Conservation (phyloP, 352 stramenopile genomes). For the Aphanomyces cochlioides region DNA sequence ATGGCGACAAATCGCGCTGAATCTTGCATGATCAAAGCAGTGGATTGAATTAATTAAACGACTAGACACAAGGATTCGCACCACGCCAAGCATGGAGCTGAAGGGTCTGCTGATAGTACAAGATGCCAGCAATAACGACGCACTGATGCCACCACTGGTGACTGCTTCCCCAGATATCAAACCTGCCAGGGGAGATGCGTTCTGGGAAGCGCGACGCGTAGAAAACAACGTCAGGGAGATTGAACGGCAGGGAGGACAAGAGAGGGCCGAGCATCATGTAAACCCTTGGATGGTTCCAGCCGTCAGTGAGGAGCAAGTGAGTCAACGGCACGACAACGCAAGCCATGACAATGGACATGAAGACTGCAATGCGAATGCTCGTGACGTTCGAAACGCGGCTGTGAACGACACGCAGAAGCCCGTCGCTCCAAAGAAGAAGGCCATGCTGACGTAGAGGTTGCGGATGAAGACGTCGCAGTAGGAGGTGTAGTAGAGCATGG, state of each 20-base stretch:
- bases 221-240: conserved; percentile 74
- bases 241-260: conserved; percentile 68
- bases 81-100: conserved; percentile 84
- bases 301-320: conserved; percentile 69
- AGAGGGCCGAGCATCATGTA: conserved; percentile 78
- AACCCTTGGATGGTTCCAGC: conserved; percentile 71
- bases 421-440: conserved; percentile 60
- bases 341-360: not conserved
- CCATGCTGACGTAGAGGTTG: conserved; percentile 54
- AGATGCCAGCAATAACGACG: conserved; percentile 70
- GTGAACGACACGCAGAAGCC: conserved; percentile 56
- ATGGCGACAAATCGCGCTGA: too few relatives aligned
- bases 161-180: conserved; percentile 82
- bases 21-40: too few relatives aligned
- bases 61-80: not conserved
- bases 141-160: conserved; percentile 87
- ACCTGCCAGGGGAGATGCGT: conserved; percentile 74
- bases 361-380: not conserved
- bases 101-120: conserved; percentile 77
- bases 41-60: too few relatives aligned
- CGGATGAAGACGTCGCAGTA: conserved; percentile 56
- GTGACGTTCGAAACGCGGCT: not conserved
- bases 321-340: conserved; percentile 62
- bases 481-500: conserved; percentile 86
- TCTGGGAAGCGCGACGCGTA: conserved; percentile 83